Evolutionary conservation across 1,139 yeast species (phyloP).

Genomic region (Diutina scorzettiae): DNA sequence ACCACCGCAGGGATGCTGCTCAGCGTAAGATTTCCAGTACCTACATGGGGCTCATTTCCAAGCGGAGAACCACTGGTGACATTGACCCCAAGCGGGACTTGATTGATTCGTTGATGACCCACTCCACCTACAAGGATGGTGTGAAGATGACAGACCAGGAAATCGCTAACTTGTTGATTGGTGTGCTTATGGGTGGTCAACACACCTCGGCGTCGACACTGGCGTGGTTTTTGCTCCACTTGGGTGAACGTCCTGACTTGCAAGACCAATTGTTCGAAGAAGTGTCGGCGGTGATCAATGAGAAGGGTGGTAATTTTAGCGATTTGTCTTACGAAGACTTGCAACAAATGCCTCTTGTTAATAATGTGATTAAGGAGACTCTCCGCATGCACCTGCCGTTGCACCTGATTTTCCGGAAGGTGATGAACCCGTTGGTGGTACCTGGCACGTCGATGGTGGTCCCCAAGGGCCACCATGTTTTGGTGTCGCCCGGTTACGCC

Average conservation of each 20-base stretch:
- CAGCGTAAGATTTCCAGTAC: constrained; percentile 71
- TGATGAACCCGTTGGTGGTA: constrained; percentile 62
- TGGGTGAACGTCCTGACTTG: constrained; percentile 74
- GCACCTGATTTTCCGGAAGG: constrained; percentile 92
- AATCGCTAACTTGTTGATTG: constrained; percentile 87
- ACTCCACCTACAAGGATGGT: constrained; percentile 86
- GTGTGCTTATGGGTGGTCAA: constrained; percentile 98
- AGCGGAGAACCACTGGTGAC: constrained; percentile 66
- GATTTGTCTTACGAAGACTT: constrained; percentile 73
- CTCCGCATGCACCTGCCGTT: constrained; percentile 92
- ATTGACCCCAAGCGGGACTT: constrained; percentile 73
- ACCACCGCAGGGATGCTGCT: constrained; percentile 77
- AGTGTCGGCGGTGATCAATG: constrained; percentile 48
- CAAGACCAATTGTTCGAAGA: constrained; percentile 75
- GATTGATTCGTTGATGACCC: constrained; percentile 75
- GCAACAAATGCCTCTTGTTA: constrained; percentile 69
- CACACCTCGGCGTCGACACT: constrained; percentile 96
- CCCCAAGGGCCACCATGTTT: constrained; percentile 80
- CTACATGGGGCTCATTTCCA: constrained; percentile 63
- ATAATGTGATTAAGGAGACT: constrained; percentile 81
- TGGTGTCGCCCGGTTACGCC: constrained; percentile 91
- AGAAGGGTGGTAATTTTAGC: constrained; percentile 19
- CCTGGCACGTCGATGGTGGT: constrained; percentile 74
- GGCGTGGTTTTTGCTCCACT: constrained; percentile 86
- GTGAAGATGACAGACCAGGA: constrained; percentile 88